Evolutionary conservation across 2,329 filamentous ascomycete genomes (phyloP), one percentile per base, ranked within the genome.

Genomic region (Grosmannia serpens): DNA sequence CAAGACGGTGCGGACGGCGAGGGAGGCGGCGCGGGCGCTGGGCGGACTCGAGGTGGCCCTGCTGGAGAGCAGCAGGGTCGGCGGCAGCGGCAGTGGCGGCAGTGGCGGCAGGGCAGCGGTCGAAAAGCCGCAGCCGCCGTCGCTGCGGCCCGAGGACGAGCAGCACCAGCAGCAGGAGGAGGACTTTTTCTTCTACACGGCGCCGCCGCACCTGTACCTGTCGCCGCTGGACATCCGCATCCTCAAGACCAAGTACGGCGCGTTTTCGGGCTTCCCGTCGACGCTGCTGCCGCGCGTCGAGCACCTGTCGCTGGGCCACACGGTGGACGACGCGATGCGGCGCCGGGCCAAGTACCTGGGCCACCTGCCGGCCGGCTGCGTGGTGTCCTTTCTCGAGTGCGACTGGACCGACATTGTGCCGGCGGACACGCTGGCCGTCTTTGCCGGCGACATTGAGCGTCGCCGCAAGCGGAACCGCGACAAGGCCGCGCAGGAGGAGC

Each of bases 341-440:
- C 91, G 88, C 68, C 83, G 90, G 35, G 85, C 89, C 58, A 95
- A 94, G 69, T 96, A 96, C 64, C 79, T 96, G 3, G 83, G 84
- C 1, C 91, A 96, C 70, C 78, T 96, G 7, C 91, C 91, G 0
- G 85, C 88, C 55, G 91, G 91, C n/a, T 96, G 91, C 69, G 87
- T 95, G 64, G 88, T 96, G 49, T 90, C 81, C 64, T 96, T 96
- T 66, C 72, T 96, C 1, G 91, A 96, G 72, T 96, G 91, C 67
- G 91, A 96, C 70, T 96, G 91, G 91, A 91, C 89, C 3, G 91
- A 95, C 64, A 88, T 94, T 44, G 88, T 96, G 6, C 80, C 84
- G 3, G 78, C 84, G 1, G 86, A 89, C 55, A 80, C 89, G 4
- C 75, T 96, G n/a, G 84, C 84, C 46, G 79, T 80, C 1, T 96